Evolutionary conservation across 495 filamentous ascomycete genomes (phyloP), one percentile per base, ranked within the genome.

Genomic region (Eremomyces bilateralis): DNA sequence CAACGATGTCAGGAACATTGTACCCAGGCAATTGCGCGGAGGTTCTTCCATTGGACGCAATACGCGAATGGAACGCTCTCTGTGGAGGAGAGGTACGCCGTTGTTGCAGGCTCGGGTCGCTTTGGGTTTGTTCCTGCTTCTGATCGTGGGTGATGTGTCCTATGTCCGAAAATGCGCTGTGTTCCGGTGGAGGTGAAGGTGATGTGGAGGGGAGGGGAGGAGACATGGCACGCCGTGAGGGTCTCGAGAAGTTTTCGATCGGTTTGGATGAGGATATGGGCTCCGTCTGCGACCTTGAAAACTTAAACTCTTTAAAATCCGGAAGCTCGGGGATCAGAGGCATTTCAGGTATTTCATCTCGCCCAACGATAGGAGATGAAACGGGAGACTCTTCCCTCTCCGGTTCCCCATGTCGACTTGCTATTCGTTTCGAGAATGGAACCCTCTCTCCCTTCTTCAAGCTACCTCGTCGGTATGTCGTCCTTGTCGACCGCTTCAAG

Each of bases 401-500:
- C 2, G 45, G 53, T 33, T 69, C 69, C 21, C 67, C 65, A 21
- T 47, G 40, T 2, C 60, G 46, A 35, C 67, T 64, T 2, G 63
- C 70, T 27, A 69, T 59, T 36, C 88, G 63, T 52, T 79, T 88
- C 0, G 81, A 75, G 42, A 80, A 78, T 18, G 76, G 72, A 3
- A 68, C 63, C 34, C 74, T 64, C 44, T 85, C 78, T 29, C 77
- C 76, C 48, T 76, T 82, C 39, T 71, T 71, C 33, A 82, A 52
- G 58, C 83, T 93, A 10, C 84, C 88, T 35, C 79, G 77, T 46
- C 81, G 63, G 47, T 97, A 97, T 20, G 80, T 82, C 12, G 88
- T 99, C 24, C 81, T 68, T 12, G 82, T 99, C 24, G 90, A 91
- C 36, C 88, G 67, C 41, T 82, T 68, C 34, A 99, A 63, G 13